Evolutionary conservation across 495 filamentous ascomycete genomes (phyloP).

Genomic region (Acidiella bohemica): DNA sequence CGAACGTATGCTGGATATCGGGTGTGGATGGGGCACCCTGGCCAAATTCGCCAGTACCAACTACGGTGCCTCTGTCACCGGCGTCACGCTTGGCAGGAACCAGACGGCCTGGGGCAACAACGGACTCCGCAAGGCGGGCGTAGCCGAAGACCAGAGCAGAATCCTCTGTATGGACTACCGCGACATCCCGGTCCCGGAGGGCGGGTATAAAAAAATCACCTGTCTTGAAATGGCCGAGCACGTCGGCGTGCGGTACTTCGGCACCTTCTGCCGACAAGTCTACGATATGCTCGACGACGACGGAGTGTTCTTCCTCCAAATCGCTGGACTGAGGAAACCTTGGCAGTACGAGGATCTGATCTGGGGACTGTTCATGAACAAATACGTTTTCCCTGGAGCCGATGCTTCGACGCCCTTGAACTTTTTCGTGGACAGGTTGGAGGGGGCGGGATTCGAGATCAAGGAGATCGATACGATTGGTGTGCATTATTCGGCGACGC

Average conservation of each 20-base stretch:
- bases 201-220: conserved; percentile 70
- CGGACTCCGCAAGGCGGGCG: conserved; percentile 53
- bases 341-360: conserved; percentile 87
- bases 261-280: conserved; percentile 53
- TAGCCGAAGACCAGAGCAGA: conserved; percentile 56
- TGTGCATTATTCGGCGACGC: conserved; percentile 91
- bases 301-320: conserved; percentile 70
- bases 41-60: conserved; percentile 65
- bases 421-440: conserved; percentile 53
- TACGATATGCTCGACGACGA: conserved; percentile 82
- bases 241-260: conserved; percentile 65
- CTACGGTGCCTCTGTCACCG: conserved; percentile 65
- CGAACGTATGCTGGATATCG: conserved; percentile 66
- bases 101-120: conserved; percentile 74
- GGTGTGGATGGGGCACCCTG: conserved; percentile 80
- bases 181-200: conserved; percentile 56
- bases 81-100: conserved; percentile 69
- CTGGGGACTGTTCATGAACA: conserved; percentile 88
- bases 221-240: conserved; percentile 87
- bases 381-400: conserved; percentile 80
- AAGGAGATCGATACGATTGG: conserved; percentile 74
- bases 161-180: conserved; percentile 78
- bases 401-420: conserved; percentile 73
- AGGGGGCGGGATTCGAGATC: conserved; percentile 65
- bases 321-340: conserved; percentile 62